phyloP scores from a whole-genome alignment of 1,284 basidiomycete genomes.

The Cutaneotrichosporon sp. region DNA sequence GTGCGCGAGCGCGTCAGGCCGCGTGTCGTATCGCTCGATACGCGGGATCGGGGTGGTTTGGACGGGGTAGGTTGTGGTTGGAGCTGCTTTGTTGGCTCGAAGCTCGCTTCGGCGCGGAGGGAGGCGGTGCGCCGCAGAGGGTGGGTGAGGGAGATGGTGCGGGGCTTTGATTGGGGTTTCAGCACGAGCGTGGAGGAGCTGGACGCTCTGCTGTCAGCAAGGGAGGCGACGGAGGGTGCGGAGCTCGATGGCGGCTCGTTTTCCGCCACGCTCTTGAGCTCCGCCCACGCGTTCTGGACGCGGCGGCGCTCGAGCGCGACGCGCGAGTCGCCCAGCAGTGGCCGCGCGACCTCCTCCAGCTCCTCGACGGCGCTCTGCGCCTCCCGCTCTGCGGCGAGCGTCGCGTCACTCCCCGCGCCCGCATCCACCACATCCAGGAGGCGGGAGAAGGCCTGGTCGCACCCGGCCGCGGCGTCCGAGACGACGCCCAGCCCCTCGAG shows the following conservation, averaged over 20 bases:
- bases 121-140: no score
- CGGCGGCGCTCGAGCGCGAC: slow-evolving; percentile 23
- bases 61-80: no score
- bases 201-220: not conserved
- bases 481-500: slow-evolving; percentile 18
- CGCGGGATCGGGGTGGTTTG: no score
- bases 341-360: slow-evolving; percentile 6
- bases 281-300: slow-evolving; percentile 17
- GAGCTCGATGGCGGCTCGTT: slow-evolving; percentile 5
- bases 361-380: slow-evolving; percentile 2
- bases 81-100: no score
- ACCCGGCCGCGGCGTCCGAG: slow-evolving; percentile 14
- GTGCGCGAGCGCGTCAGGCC: not conserved
- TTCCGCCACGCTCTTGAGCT: slow-evolving; percentile 21
- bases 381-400: slow-evolving; percentile 1
- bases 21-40: not conserved
- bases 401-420: not conserved
- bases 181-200: no score
- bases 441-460: slow-evolving; percentile 24
- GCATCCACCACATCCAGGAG: slow-evolving; percentile 27
- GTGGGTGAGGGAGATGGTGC: no score
- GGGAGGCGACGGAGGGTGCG: not conserved
- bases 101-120: no score
- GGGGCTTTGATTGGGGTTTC: no score
- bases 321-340: slow-evolving; percentile 19